Evolutionary conservation across 2,329 filamentous ascomycete species (phyloP).

Genomic region (Fusarium anguioides): DNA sequence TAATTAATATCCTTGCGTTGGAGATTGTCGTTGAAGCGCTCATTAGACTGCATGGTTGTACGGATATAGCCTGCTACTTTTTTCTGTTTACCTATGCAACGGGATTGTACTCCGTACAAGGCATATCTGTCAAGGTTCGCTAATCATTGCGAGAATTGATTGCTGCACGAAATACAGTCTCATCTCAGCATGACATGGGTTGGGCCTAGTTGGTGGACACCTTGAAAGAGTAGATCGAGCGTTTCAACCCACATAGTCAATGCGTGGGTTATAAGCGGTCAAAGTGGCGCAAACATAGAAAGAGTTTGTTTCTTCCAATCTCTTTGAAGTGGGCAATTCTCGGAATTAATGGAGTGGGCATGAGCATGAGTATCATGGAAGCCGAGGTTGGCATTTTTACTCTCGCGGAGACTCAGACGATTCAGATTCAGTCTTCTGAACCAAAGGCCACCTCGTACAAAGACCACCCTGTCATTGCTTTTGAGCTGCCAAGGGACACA

Average conservation of each 20-base stretch:
- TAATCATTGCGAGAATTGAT: background rate
- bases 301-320: slow-evolving; percentile 28
- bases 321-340: background rate
- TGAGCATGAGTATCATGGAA: background rate
- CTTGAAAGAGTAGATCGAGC: slow-evolving; percentile 9
- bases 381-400: too few relatives aligned
- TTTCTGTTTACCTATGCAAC: background rate
- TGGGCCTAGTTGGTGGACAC: slow-evolving; percentile 25
- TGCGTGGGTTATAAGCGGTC: slow-evolving; percentile 33
- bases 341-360: background rate
- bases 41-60: background rate
- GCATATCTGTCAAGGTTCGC: background rate
- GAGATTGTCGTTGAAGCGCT: slow-evolving; percentile 1
- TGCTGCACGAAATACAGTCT: slow-evolving; percentile 16
- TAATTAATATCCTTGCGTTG: slow-evolving; percentile 5
- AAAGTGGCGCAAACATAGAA: slow-evolving; percentile 29
- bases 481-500: slow-evolving; percentile 7
- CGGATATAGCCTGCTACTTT: background rate
- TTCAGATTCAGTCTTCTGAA: too few relatives aligned
- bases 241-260: slow-evolving; percentile 42
- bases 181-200: slow-evolving; percentile 18
- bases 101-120: background rate
- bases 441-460: background rate
- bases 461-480: background rate
- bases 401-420: too few relatives aligned